Evolutionary conservation across 345 rosid genomes (phyloP).

Genomic region (Fremontodendron californicum): DNA sequence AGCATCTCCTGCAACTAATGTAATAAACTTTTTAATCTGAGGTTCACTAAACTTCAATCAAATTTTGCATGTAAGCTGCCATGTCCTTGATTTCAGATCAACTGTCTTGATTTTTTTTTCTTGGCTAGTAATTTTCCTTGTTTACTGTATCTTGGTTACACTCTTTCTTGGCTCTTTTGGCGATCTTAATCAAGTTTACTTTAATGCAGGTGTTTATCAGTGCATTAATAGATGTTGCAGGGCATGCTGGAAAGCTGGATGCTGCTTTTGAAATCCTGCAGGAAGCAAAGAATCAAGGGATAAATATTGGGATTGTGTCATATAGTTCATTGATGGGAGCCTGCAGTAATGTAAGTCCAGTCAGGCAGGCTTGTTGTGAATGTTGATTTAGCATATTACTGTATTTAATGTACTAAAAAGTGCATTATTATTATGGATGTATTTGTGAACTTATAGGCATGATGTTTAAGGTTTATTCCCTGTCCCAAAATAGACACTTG

Average conservation of each 20-base stretch:
- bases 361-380: slow-evolving; percentile 9
- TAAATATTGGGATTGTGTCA: slow-evolving; percentile 60
- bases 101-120: neutral
- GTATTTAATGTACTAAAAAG: neutral
- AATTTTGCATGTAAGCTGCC: neutral
- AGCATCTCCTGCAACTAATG: neutral
- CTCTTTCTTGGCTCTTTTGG: neutral
- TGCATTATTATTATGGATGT: neutral
- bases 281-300: slow-evolving; percentile 62
- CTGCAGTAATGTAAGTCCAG: slow-evolving; percentile 77
- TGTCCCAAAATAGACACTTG: neutral
- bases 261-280: slow-evolving; percentile 66
- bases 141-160: neutral
- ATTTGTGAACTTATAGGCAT: neutral
- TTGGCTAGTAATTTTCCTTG: neutral
- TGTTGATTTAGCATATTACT: slow-evolving; percentile 9
- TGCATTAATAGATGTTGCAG: slow-evolving; percentile 83
- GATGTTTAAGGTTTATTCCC: slow-evolving; percentile 1
- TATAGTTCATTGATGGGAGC: slow-evolving; percentile 99
- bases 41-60: slow-evolving; percentile 8
- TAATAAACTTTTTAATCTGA: neutral
- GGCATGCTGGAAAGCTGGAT: slow-evolving; percentile 76
- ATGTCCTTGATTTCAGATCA: neutral
- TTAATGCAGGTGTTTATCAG: slow-evolving; percentile 73
- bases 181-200: slow-evolving; percentile 10